phyloP scores from a whole-genome alignment of 1,139 yeast genomes.

The Pichia sp. region DNA sequence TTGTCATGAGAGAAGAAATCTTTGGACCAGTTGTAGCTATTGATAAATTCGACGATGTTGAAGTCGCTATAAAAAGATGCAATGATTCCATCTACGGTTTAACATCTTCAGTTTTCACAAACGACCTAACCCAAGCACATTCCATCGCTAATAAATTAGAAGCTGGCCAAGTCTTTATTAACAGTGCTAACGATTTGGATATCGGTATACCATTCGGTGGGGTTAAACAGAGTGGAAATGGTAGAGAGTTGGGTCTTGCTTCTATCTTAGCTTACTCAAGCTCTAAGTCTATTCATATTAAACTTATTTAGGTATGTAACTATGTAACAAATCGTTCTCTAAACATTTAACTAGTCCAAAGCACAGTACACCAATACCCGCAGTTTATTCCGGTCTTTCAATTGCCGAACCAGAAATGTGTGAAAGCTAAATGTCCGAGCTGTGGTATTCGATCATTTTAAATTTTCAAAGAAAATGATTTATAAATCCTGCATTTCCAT shows the following conservation, averaged over 20 bases:
- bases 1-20: conserved; percentile 66
- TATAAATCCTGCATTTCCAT: too few relatives aligned
- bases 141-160: conserved; percentile 59
- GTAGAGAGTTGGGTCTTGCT: conserved; percentile 70
- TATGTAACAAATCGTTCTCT: too few relatives aligned
- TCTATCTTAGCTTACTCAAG: too few relatives aligned
- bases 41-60: conserved; percentile 59
- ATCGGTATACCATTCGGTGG: conserved; percentile 78
- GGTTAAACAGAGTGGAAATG: conserved; percentile 72
- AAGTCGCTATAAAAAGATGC: conserved; percentile 61
- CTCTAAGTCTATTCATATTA: too few relatives aligned
- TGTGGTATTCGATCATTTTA: too few relatives aligned
- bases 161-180: conserved; percentile 78
- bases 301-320: too few relatives aligned
- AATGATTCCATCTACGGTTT: conserved; percentile 74
- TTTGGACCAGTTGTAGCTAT: conserved; percentile 76
- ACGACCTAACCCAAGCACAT: conserved; percentile 49
- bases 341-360: too few relatives aligned
- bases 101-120: conserved; percentile 78
- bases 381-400: too few relatives aligned
- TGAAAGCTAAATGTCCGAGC: too few relatives aligned
- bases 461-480: too few relatives aligned
- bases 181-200: conserved; percentile 74
- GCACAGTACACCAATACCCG: too few relatives aligned
- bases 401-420: too few relatives aligned